Percentiles rank a stretch among this genome's conserved stretches.
Evolutionary conservation across 441 rosid species (phyloP).

Genomic region (Populus tomentosa): DNA sequence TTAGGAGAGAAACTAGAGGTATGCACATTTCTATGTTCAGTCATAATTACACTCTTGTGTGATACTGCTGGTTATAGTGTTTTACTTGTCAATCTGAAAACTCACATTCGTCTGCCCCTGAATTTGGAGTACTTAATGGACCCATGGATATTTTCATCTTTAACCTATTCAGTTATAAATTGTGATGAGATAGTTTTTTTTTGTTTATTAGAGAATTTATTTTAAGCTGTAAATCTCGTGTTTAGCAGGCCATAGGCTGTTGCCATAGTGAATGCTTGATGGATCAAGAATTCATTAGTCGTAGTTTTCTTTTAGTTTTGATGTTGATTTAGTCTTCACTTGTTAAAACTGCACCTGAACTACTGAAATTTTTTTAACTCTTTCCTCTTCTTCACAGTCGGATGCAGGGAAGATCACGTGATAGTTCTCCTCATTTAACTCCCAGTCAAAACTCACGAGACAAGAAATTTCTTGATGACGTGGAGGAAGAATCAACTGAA

Average conservation of each 20-base stretch:
- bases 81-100: neutral
- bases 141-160: neutral
- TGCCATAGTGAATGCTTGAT: neutral
- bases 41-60: neutral
- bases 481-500: conserved; percentile 55
- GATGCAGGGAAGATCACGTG: conserved; percentile 27
- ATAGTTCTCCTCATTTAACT: conserved; percentile 43
- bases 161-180: neutral
- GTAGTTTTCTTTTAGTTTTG: neutral
- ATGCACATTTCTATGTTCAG: neutral
- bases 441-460: conserved; percentile 41
- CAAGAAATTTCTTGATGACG: conserved; percentile 35
- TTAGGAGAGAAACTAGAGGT: neutral
- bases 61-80: neutral
- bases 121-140: neutral
- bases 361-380: neutral
- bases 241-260: neutral
- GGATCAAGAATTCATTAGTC: neutral
- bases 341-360: neutral
- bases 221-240: neutral
- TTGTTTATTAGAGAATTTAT: neutral
- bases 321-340: neutral
- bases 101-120: neutral
- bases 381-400: conserved; percentile 29
- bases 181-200: neutral